These are phyloP conservation scores for Aspergillus homomorphus DNA, from an alignment of 495 filamentous ascomycete genomes.

Conservation along the genomic window DNA sequence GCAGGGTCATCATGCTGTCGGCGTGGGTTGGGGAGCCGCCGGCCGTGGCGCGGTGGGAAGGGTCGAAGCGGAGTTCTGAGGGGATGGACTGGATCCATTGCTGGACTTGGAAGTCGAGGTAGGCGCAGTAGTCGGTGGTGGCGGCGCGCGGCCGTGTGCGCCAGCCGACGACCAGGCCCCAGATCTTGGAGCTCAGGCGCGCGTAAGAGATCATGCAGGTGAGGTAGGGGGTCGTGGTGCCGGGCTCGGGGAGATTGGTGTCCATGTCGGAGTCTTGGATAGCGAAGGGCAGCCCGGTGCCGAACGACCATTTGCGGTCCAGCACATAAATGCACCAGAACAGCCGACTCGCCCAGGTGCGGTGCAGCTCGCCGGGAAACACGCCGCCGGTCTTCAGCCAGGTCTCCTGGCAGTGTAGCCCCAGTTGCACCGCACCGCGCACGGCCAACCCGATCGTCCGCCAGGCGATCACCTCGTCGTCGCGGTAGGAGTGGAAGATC, in stretches of 20 bases:
- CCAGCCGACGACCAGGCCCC: slow-evolving; percentile 55
- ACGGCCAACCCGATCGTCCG: slow-evolving; percentile 68
- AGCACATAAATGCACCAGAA: slow-evolving; percentile 86
- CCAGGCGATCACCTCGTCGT: slow-evolving; percentile 78
- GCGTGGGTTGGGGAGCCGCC: slow-evolving; percentile 31
- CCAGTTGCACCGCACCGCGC: slow-evolving; percentile 71
- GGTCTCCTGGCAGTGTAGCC: slow-evolving; percentile 71
- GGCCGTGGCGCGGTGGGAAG: slow-evolving; percentile 27
- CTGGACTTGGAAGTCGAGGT: slow-evolving; percentile 69
- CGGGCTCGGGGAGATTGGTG: slow-evolving; percentile 65
- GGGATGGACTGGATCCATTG: slow-evolving; percentile 69
- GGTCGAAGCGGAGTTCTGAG: slow-evolving; percentile 53
- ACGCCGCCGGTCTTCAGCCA: slow-evolving; percentile 55
- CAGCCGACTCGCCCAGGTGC: slow-evolving; percentile 59
- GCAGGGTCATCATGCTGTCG: slow-evolving; percentile 34
- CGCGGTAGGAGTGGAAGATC: slow-evolving; percentile 77
- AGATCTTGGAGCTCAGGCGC: slow-evolving; percentile 70
- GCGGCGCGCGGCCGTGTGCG: slow-evolving; percentile 45
- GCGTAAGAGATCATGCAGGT: slow-evolving; percentile 64
- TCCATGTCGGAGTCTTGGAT: slow-evolving; percentile 81
- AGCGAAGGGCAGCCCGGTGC: slow-evolving; percentile 73
- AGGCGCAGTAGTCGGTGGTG: slow-evolving; percentile 61
- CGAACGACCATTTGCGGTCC: slow-evolving; percentile 78
- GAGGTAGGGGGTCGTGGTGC: slow-evolving; percentile 35
- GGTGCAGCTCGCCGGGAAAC: slow-evolving; percentile 57